A percentile compares a stretch with the other conserved stretches of the same genome.
Evolutionary conservation across 805 yeast species (phyloP).

Genomic region (Metschnikowia cerradonensis): DNA sequence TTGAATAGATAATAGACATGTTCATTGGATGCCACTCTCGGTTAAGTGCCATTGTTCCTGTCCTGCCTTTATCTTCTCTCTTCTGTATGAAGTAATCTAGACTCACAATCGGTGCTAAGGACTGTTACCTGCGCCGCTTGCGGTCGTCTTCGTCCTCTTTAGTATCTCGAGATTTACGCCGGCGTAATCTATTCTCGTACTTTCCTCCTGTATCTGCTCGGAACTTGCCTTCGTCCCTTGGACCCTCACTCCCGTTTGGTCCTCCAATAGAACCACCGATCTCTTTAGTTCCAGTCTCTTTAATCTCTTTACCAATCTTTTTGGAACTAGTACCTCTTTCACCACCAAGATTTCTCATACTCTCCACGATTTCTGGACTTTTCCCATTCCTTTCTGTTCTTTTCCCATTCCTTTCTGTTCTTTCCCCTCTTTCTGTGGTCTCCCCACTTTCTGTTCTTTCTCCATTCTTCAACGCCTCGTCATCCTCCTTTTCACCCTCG

Average conservation of each 20-base stretch:
- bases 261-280: not conserved
- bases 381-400: too few relatives aligned
- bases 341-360: too few relatives aligned
- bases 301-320: too few relatives aligned
- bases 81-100: not conserved
- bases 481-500: slow-evolving; percentile 33
- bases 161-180: slow-evolving; percentile 15
- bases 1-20: too few relatives aligned
- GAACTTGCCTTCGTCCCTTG: not conserved
- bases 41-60: not conserved
- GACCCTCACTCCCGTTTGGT: not conserved
- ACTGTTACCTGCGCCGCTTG: not conserved
- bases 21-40: too few relatives aligned
- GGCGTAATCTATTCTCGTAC: slow-evolving; percentile 17
- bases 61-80: not conserved
- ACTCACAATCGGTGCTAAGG: too few relatives aligned
- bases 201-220: slow-evolving; percentile 14
- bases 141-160: slow-evolving; percentile 3
- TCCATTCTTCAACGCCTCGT: slow-evolving; percentile 3
- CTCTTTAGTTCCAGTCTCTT: too few relatives aligned
- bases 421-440: too few relatives aligned
- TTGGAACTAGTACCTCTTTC: too few relatives aligned
- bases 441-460: not conserved
- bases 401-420: too few relatives aligned
- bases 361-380: too few relatives aligned